A percentile compares a stretch with the other conserved stretches of the same genome.
These are phyloP conservation scores for Ramularia endophylla DNA, from an alignment of 2,329 filamentous ascomycete species.

Conservation along the genomic window DNA sequence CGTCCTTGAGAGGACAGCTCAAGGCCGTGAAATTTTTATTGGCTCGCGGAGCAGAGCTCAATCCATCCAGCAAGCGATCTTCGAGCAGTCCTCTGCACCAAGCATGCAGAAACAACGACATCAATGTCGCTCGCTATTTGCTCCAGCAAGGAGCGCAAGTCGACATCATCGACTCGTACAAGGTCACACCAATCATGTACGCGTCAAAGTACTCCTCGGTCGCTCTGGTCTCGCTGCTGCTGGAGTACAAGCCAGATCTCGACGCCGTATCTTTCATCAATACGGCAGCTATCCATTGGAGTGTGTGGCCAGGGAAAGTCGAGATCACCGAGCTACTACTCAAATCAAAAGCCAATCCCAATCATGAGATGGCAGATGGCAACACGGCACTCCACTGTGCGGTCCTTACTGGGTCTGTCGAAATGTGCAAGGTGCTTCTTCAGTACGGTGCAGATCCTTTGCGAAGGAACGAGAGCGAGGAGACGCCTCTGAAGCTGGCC, in stretches of 20 bases:
- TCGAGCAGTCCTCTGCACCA: constrained; percentile 29
- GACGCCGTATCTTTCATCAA: constrained; percentile 25
- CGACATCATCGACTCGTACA: constrained; percentile 27
- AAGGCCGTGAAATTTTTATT: constrained; percentile 24
- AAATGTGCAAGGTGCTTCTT: constrained; percentile 23
- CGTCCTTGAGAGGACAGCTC: constrained; percentile 24
- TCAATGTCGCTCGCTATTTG: constrained; percentile 23
- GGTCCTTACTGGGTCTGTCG: constrained; percentile 18
- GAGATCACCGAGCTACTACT: constrained; percentile 24
- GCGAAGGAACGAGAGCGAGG: constrained; percentile 21
- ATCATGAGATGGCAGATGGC: constrained; percentile 24
- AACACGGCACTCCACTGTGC: constrained; percentile 29
- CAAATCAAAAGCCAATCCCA: constrained; percentile 23
- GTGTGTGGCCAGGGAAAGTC: constrained; percentile 23
- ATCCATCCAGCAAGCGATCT: constrained; percentile 22
- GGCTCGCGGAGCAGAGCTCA: constrained; percentile 25
- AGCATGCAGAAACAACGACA: constrained; percentile 25
- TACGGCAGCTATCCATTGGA: constrained; percentile 26
- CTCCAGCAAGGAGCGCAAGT: constrained; percentile 25
- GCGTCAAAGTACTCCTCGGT: constrained; percentile 25
- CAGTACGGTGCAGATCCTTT: constrained; percentile 22
- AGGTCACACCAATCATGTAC: constrained; percentile 30
- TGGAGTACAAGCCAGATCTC: constrained; percentile 25
- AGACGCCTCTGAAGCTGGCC: constrained; percentile 25
- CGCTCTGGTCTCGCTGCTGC: constrained; percentile 22